phyloP scores from a whole-genome alignment of 176 grass and related monocot species.

The Oryza officinalis region DNA sequence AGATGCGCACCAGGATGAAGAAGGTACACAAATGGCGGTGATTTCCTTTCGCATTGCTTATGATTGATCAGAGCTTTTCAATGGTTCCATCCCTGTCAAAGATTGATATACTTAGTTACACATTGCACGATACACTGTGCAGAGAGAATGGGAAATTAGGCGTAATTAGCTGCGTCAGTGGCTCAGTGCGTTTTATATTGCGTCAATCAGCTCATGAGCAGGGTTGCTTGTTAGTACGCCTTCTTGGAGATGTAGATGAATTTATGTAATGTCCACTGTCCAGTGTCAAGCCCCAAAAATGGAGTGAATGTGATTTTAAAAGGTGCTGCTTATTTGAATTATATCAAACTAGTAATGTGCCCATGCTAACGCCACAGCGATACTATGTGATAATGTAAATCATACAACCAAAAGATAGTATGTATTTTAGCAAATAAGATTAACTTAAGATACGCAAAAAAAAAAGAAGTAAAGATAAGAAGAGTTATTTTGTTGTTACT shows the following conservation, averaged over 20 bases:
- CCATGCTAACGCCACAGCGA: too few species aligned
- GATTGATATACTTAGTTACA: not conserved
- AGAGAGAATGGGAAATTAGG: not conserved
- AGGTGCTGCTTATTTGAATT: not conserved
- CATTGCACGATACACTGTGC: not conserved
- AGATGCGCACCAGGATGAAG: constrained; percentile 79
- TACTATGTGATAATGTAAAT: too few species aligned
- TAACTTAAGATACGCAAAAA: too few species aligned
- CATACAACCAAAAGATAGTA: too few species aligned
- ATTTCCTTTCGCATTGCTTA: not conserved
- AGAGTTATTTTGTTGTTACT: too few species aligned
- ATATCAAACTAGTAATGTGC: not conserved
- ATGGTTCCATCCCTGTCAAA: not conserved
- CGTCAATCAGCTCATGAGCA: not conserved
- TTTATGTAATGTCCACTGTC: not conserved
- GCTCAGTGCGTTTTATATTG: not conserved
- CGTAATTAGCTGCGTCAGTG: not conserved
- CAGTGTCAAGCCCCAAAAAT: not conserved
- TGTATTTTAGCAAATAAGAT: too few species aligned
- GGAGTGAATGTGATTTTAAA: constrained; percentile 1
- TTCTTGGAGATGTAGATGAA: not conserved
- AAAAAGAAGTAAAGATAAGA: too few species aligned
- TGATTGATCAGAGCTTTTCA: not conserved
- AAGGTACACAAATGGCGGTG: constrained; percentile 39
- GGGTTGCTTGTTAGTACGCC: not conserved